Percentiles rank a stretch among this genome's conserved stretches.
phyloP scores from a whole-genome alignment of 176 grass and related monocot species.

The Carex cristatella region DNA sequence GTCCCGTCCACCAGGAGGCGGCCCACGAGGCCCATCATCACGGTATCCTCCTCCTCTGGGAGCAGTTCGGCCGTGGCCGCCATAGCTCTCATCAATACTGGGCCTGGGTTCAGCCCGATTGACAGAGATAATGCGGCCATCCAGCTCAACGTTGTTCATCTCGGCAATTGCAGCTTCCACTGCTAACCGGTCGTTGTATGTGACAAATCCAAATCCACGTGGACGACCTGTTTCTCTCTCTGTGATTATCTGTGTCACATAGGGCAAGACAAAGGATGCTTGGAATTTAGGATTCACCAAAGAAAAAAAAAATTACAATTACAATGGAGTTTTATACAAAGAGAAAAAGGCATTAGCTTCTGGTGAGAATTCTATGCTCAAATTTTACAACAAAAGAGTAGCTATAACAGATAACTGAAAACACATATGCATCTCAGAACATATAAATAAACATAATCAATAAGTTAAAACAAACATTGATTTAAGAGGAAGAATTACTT shows the following conservation, averaged over 20 bases:
- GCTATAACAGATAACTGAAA: not conserved
- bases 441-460: not conserved
- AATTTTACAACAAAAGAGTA: not conserved
- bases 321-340: not conserved
- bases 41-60: conserved; percentile 73
- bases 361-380: not conserved
- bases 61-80: conserved; percentile 56
- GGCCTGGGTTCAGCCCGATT: conserved; percentile 91
- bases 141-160: conserved; percentile 83
- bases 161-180: conserved; percentile 67
- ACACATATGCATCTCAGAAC: not conserved
- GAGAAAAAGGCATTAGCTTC: not conserved
- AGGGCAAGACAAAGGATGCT: not conserved
- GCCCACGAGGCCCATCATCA: conserved; percentile 25
- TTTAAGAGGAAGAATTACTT: not conserved
- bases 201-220: conserved; percentile 97
- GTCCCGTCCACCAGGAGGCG: conserved; percentile 14
- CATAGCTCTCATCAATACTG: conserved; percentile 66
- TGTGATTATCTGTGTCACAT: conserved; percentile 58
- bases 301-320: not conserved
- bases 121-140: conserved; percentile 90
- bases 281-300: not conserved
- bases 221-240: conserved; percentile 91
- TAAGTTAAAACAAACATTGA: not conserved
- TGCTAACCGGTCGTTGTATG: conserved; percentile 62